Percentiles rank a stretch among this genome's conserved stretches.
Conservation (phyloP, 257 asterid genomes). For the Ocimum tenuiflorum region DNA sequence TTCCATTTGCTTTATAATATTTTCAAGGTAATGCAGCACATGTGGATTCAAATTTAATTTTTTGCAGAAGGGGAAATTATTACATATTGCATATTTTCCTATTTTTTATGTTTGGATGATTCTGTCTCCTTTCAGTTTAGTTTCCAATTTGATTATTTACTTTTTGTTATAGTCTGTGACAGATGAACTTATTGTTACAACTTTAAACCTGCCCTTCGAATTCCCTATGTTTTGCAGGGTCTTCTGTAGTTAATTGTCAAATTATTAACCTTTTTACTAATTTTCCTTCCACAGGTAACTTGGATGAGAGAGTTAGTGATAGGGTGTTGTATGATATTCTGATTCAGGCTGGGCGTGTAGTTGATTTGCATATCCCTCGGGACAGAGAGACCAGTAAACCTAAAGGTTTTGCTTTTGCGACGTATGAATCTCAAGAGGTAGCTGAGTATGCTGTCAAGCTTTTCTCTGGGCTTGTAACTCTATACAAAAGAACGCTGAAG, state of each 20-base stretch:
- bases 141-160: not conserved
- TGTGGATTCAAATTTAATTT: not conserved
- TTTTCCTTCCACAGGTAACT: constrained; percentile 47
- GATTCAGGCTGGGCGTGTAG: constrained; percentile 85
- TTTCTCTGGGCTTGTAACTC: constrained; percentile 77
- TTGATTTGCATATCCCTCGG: constrained; percentile 71
- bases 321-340: constrained; percentile 90
- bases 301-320: constrained; percentile 78
- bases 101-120: not conserved
- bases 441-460: constrained; percentile 94
- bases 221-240: not conserved
- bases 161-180: not conserved
- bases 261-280: not conserved
- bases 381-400: constrained; percentile 79
- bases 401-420: constrained; percentile 88
- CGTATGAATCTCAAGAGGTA: constrained; percentile 74
- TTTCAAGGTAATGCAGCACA: not conserved
- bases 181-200: not conserved
- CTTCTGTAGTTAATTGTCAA: not conserved
- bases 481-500: constrained; percentile 64
- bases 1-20: not conserved
- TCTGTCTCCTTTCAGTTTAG: not conserved
- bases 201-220: not conserved
- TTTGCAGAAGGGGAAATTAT: too few species aligned
- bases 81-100: not conserved